Evolutionary conservation across 2,329 filamentous ascomycete species (phyloP), one percentile per base, ranked within the genome.

Genomic region (Fusarium metavorans): DNA sequence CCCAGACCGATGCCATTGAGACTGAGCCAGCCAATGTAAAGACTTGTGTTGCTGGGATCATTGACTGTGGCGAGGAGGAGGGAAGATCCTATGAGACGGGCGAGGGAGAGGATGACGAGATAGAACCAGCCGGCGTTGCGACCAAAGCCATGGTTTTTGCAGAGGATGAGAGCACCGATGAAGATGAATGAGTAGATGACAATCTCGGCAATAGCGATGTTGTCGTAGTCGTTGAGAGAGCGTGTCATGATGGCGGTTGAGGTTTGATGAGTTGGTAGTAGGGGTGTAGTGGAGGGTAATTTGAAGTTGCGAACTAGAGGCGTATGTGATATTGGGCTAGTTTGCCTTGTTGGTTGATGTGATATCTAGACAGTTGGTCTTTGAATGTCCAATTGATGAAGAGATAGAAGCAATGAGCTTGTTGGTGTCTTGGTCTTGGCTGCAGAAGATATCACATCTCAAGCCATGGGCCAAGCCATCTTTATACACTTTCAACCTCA

Each of bases 101-200:
- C 84, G 16, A 91, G 82, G 2, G 90, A 85, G 16, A 91, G 84
- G 30, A 92, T 85, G 16, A 92, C 83, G 76, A 92, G 88, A 11
- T 91, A 85, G 25, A 91, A 86, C 57, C 90, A 92, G 5, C 90
- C 90, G 18, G 88, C 88, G 10, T 91, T 87, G 85, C 91, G 90
- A 6, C 82, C 76, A 79, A 87, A 88, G 88, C 90, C 82, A 64
- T 83, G 81, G 16, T 75, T 79, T 67, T 75, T 89, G 13, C 89
- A 90, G 65, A 92, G 69, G 41, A 78, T 61, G 64, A 84, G 64
- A 41, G 76, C 78, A 20, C 77, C 77, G 52, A 72, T 54, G 50
- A 84, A 76, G 61, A 80, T 77, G 66, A 79, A 65, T 25, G 74
- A 25, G 71, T 80, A 83, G 67, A 83, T 50, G 67, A 77, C 48